A percentile compares a stretch with the other conserved stretches of the same genome.
These are phyloP conservation scores for Macadamia tetraphylla DNA, from an alignment of 164 flowering plant species.

Conservation along the genomic window DNA sequence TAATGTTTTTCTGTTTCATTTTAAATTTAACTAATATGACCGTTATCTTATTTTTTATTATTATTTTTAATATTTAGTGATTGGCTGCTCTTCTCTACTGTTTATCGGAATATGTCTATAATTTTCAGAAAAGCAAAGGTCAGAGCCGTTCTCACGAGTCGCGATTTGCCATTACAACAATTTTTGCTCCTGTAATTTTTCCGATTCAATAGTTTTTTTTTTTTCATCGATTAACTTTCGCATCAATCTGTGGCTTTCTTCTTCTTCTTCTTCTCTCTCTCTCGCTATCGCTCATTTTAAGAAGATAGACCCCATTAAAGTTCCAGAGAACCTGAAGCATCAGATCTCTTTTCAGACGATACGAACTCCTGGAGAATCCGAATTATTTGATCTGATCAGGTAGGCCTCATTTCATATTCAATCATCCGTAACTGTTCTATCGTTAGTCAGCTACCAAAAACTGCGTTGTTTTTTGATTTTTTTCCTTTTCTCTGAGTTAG, in stretches of 20 bases:
- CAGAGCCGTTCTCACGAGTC: too few relatives aligned
- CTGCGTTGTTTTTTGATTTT: neutral
- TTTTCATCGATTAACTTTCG: neutral
- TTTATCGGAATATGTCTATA: too few relatives aligned
- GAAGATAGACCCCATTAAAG: neutral
- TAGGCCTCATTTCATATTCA: neutral
- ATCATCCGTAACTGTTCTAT: neutral
- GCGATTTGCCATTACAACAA: too few relatives aligned
- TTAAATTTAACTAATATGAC: too few relatives aligned
- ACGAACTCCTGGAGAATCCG: neutral
- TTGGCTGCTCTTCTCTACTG: too few relatives aligned
- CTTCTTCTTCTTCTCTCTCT: neutral
- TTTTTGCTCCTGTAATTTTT: too few relatives aligned
- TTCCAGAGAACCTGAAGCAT: neutral
- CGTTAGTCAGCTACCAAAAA: neutral
- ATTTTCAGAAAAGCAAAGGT: too few relatives aligned
- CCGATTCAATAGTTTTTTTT: too few relatives aligned
- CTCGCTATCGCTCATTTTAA: too few relatives aligned
- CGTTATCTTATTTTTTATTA: too few relatives aligned
- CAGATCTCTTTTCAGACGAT: neutral
- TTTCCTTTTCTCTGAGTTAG: neutral
- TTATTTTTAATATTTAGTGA: too few relatives aligned
- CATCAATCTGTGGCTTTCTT: neutral
- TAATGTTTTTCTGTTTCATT: too few relatives aligned
- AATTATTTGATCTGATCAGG: neutral